phyloP scores from a whole-genome alignment of 306 rosid species.

The Abrus pulchellus region DNA sequence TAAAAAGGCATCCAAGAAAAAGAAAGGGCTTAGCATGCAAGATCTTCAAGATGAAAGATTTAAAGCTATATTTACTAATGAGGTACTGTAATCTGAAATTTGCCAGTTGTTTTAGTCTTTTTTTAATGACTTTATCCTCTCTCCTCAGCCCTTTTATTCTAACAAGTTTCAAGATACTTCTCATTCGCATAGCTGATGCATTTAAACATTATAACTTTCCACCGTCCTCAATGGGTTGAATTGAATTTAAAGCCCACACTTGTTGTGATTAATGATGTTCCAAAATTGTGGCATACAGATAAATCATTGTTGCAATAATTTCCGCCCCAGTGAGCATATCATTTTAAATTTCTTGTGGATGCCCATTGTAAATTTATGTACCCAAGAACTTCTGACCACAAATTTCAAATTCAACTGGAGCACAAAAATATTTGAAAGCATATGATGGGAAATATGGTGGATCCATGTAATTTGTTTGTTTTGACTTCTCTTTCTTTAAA shows the following conservation, averaged over 20 bases:
- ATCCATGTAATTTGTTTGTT: slow-evolving; percentile 2
- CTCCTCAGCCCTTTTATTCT: not conserved
- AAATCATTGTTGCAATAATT: not conserved
- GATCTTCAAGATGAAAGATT: slow-evolving; percentile 84
- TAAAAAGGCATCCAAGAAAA: slow-evolving; percentile 78
- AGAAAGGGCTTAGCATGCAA: slow-evolving; percentile 64
- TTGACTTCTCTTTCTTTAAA: slow-evolving; percentile 1
- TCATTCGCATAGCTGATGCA: not conserved
- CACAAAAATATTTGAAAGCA: slow-evolving; percentile 18
- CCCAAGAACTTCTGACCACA: slow-evolving; percentile 7
- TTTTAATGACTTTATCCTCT: slow-evolving; percentile 15
- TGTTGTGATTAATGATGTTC: not conserved
- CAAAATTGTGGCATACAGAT: not conserved
- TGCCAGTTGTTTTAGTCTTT: slow-evolving; percentile 15
- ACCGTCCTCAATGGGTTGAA: not conserved
- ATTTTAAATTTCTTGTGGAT: slow-evolving; percentile 6
- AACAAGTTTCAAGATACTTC: slow-evolving; percentile 5
- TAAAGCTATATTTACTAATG: slow-evolving; percentile 59
- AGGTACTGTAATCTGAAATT: slow-evolving; percentile 62
- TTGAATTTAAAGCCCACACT: slow-evolving; percentile 10
- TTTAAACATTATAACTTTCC: not conserved
- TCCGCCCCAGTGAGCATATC: not conserved
- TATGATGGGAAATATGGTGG: slow-evolving; percentile 11
- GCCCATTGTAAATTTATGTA: slow-evolving; percentile 26
- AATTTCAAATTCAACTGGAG: slow-evolving; percentile 29